These are phyloP conservation scores for Claviceps maximensis DNA, from an alignment of 2,329 filamentous ascomycete species.

Conservation along the genomic window DNA sequence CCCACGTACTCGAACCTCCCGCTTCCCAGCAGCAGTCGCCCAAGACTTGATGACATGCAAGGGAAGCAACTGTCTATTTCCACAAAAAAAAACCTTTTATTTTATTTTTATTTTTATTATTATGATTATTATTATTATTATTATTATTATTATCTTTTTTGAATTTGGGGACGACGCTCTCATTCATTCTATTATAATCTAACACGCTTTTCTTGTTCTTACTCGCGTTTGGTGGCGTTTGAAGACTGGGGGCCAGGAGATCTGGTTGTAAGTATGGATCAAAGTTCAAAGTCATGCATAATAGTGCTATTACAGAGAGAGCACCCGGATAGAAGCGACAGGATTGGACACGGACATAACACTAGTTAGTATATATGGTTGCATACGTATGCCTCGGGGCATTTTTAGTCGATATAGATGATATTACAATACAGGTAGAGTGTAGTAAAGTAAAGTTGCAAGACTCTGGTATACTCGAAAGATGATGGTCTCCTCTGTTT, in stretches of 20 bases:
- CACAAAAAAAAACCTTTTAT: too few species aligned
- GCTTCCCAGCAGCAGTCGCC: constrained; percentile 24
- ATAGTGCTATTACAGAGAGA: not conserved
- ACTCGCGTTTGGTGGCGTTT: not conserved
- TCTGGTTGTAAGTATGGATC: not conserved
- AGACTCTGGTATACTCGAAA: too few species aligned
- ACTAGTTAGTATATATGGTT: not conserved
- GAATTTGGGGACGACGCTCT: not conserved
- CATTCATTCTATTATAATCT: not conserved
- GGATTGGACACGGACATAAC: not conserved
- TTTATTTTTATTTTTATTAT: too few species aligned
- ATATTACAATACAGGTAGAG: not conserved
- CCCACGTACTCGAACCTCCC: constrained; percentile 71
- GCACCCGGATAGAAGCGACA: not conserved
- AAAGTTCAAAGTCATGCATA: not conserved
- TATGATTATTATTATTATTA: too few species aligned
- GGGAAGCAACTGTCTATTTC: not conserved
- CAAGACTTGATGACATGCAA: constrained; percentile 7
- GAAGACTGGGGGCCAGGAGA: not conserved
- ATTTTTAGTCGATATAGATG: not conserved
- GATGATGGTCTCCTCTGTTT: too few species aligned
- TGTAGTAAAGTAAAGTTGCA: not conserved
- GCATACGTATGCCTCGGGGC: constrained; percentile 1
- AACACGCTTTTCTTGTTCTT: not conserved
- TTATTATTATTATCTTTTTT: not conserved